phyloP scores from a whole-genome alignment of 208 protist species.

The Trypanosoma grayi region DNA sequence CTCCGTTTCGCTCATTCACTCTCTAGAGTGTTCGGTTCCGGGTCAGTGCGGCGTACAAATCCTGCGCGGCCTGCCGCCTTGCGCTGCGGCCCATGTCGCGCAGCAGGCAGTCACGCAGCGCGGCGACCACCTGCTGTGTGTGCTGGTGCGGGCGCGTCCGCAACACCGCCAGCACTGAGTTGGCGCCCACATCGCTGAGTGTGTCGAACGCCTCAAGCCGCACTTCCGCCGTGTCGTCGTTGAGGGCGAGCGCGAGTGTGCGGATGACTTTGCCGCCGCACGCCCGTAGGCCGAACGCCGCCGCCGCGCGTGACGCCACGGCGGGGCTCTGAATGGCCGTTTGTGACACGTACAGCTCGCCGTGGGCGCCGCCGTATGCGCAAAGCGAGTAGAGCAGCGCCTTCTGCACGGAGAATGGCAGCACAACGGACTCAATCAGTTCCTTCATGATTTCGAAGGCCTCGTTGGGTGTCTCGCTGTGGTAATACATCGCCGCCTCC shows the following conservation, averaged over 20 bases:
- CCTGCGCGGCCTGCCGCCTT: conserved; percentile 30
- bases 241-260: conserved; percentile 56
- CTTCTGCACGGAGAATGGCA: conserved; percentile 48
- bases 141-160: conserved; percentile 38
- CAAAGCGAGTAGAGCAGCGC: conserved; percentile 60
- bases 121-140: conserved; percentile 41
- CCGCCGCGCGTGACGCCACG: conserved; percentile 34
- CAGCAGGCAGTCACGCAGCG: conserved; percentile 62
- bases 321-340: conserved; percentile 40
- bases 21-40: background rate
- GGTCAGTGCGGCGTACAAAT: conserved; percentile 31
- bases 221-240: conserved; percentile 49
- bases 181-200: conserved; percentile 35
- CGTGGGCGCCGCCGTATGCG: conserved; percentile 53
- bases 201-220: conserved; percentile 59
- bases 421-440: conserved; percentile 38
- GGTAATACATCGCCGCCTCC: conserved; percentile 50
- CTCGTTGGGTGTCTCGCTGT: conserved; percentile 31
- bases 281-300: conserved; percentile 57
- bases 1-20: no score
- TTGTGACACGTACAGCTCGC: conserved; percentile 59
- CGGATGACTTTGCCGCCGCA: conserved; percentile 58
- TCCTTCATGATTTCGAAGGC: conserved; percentile 49
- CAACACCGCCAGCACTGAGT: conserved; percentile 34
- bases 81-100: conserved; percentile 36